Evolutionary conservation across 2,329 filamentous ascomycete genomes (phyloP).

Genomic region (Trichoderma sp.): DNA sequence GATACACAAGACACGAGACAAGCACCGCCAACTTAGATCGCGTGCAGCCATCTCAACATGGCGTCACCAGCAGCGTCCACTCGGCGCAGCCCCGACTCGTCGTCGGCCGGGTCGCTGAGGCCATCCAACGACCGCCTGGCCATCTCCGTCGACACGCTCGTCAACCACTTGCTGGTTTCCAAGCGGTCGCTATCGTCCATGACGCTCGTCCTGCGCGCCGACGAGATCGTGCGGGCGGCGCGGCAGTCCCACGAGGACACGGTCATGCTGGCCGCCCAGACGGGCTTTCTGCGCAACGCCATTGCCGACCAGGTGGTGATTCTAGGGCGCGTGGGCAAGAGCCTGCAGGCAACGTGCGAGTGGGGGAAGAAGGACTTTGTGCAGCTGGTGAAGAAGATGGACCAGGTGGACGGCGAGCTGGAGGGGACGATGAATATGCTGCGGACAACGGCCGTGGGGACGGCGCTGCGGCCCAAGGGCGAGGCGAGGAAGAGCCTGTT

Average conservation of each 20-base stretch:
- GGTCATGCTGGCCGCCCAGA: constrained; percentile 69
- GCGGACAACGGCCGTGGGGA: constrained; percentile 64
- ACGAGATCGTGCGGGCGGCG: constrained; percentile 78
- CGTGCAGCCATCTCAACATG: constrained; percentile 33
- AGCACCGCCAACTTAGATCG: background rate
- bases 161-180: constrained; percentile 80
- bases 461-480: constrained; percentile 59
- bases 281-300: constrained; percentile 65
- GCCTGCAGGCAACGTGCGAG: constrained; percentile 58
- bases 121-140: constrained; percentile 32
- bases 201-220: constrained; percentile 78
- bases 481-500: constrained; percentile 65
- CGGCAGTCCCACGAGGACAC: constrained; percentile 76
- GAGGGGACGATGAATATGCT: constrained; percentile 67
- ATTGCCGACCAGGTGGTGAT: constrained; percentile 59
- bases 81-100: constrained; percentile 41
- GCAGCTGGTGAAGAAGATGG: constrained; percentile 63
- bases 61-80: constrained; percentile 40
- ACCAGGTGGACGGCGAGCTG: constrained; percentile 65
- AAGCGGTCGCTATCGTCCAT: constrained; percentile 87
- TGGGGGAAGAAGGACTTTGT: constrained; percentile 62
- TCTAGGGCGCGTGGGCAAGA: constrained; percentile 52
- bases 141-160: constrained; percentile 69
- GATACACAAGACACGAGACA: background rate
- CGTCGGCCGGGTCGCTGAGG: constrained; percentile 39